phyloP scores from a whole-genome alignment of 352 stramenopile species.

The Globisporangium canariense region DNA sequence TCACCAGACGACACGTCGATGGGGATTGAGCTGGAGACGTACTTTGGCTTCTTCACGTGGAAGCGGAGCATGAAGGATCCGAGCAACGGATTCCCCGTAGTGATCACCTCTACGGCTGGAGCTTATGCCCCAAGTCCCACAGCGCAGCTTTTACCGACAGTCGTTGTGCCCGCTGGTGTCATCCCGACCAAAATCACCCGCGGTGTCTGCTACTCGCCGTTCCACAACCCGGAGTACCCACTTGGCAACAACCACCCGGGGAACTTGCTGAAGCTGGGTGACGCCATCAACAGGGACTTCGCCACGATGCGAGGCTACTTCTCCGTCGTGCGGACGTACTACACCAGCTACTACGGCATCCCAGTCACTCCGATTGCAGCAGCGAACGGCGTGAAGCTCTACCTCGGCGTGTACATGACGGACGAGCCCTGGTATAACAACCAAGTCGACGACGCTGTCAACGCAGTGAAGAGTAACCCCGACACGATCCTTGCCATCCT shows the following conservation, averaged over 20 bases:
- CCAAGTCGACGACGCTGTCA: slow-evolving; percentile 45
- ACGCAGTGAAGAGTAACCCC: slow-evolving; percentile 44
- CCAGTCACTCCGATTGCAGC: slow-evolving; percentile 35
- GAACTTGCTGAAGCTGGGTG: slow-evolving; percentile 28
- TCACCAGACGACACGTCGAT: slow-evolving; percentile 46
- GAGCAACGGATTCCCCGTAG: slow-evolving; percentile 37
- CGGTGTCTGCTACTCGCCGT: slow-evolving; percentile 70
- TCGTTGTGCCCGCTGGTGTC: background rate
- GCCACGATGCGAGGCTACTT: slow-evolving; percentile 63
- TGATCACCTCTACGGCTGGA: slow-evolving; percentile 8
- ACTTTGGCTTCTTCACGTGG: slow-evolving; percentile 75
- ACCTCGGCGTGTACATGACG: slow-evolving; percentile 78
- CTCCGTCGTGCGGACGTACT: slow-evolving; percentile 69
- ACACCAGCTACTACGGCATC: slow-evolving; percentile 64
- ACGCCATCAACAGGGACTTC: slow-evolving; percentile 67
- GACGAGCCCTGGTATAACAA: slow-evolving; percentile 52
- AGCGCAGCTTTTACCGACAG: background rate
- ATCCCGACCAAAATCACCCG: slow-evolving; percentile 22
- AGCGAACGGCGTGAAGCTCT: slow-evolving; percentile 51
- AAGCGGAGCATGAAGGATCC: slow-evolving; percentile 33
- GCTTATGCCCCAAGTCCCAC: background rate
- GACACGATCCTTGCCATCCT: slow-evolving; percentile 56
- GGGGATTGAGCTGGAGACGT: slow-evolving; percentile 47
- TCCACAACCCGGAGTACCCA: slow-evolving; percentile 73
- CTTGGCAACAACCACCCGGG: slow-evolving; percentile 29